phyloP scores from a whole-genome alignment of 106 monocot species.

The Dendrobium officinale region DNA sequence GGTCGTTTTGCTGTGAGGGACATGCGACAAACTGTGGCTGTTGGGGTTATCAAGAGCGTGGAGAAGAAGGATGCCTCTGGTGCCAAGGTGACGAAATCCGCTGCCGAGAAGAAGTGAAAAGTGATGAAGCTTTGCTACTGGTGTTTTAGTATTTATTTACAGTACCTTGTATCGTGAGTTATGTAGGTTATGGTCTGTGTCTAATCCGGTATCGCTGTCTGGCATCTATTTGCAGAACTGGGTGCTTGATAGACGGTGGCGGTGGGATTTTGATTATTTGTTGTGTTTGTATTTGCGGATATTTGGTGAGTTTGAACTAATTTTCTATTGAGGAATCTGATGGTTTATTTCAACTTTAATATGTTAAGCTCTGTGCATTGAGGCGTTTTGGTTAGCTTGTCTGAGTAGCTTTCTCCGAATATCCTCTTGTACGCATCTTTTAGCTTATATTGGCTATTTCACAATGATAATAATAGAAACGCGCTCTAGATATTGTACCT shows the following conservation, averaged over 20 bases:
- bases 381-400: too few relatives aligned
- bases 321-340: too few relatives aligned
- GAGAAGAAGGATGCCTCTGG: constrained; percentile 17
- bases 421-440: too few relatives aligned
- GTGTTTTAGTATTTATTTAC: background rate
- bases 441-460: too few relatives aligned
- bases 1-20: constrained; percentile 18
- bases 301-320: too few relatives aligned
- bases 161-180: too few relatives aligned
- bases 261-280: background rate
- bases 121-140: constrained; percentile 2
- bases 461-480: too few relatives aligned
- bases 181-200: background rate
- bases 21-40: constrained; percentile 18
- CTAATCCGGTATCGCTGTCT: background rate
- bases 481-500: too few relatives aligned
- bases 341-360: too few relatives aligned
- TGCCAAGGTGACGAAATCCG: constrained; percentile 15
- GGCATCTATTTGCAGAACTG: background rate
- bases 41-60: constrained; percentile 15
- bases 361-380: too few relatives aligned
- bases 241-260: background rate
- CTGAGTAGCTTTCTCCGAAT: too few relatives aligned
- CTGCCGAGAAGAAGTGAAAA: background rate
- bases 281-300: background rate